Base-by-base conservation (phyloP, 2,329 filamentous ascomycete species). In the Penicillium italicum region DNA sequence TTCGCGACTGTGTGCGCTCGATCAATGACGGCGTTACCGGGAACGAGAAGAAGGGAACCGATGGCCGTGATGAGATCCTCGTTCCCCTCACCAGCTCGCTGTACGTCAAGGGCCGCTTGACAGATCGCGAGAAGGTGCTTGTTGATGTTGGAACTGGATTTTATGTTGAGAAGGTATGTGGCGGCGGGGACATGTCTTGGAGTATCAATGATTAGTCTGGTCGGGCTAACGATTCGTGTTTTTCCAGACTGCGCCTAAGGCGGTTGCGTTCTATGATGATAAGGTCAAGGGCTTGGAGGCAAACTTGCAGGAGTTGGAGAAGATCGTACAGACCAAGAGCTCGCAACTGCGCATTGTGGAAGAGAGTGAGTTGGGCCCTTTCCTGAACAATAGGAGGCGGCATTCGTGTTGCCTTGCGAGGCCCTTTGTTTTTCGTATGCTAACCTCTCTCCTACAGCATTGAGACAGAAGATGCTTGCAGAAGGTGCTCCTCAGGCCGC, bases 91-190 rank as follows among this genome's bases (percentile, higher is more conserved):
- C 94, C 12, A 94, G 90, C 66, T 97, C 92, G 0, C 82, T 99
- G 30, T 99, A 99, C 75, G 93, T 99, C 16, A 88, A 89, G 26
- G 95, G 93, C 31, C 86, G 83, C 37, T 80, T 97, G 38, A 82
- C 88, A 43, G 84, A 87, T 72, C 82, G 87, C 1, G 83, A 90
- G 55, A 86, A 85, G 58, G 91, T 96, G 7, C 80, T 97, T 56
- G 91, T 97, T 38, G 93, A 97, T 73, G 85, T 97, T 20, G 93
- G 93, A 20, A 97, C 93, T 0, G 93, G 93, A 0, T 97, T 95
- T 72, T 92, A 91, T 69, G 87, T 97, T 50, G 92, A 97, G 76
- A 99, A 99, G 84, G 87, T 88, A 62, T 54, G 69, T 53, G 6
- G 1, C 4, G 8, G 24, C 6, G 4, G 22, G 12, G 8, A 2